These are phyloP conservation scores for Salvia sclarea DNA, from an alignment of 305 asterid genomes.

Conservation along the genomic window DNA sequence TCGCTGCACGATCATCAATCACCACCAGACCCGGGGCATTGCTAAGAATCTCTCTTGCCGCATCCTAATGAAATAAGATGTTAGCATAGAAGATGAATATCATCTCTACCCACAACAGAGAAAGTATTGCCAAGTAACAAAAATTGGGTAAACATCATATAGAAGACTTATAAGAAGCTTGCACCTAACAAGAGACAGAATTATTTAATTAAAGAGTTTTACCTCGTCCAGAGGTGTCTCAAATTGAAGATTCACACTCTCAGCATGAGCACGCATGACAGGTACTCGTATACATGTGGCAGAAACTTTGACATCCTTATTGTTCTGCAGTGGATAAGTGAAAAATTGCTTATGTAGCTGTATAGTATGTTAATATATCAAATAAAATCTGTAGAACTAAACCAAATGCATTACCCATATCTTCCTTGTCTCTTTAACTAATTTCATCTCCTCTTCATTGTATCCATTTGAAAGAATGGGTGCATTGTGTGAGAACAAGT, in stretches of 20 bases:
- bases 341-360: conserved; percentile 12
- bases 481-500: conserved; percentile 94
- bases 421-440: conserved; percentile 90
- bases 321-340: conserved; percentile 48
- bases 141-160: neutral
- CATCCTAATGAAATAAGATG: conserved; percentile 38
- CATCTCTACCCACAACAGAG: too few species aligned
- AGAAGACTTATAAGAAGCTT: conserved; percentile 1
- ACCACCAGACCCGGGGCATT: conserved; percentile 81
- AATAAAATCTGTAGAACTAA: neutral
- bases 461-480: conserved; percentile 87
- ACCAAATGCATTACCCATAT: conserved; percentile 71
- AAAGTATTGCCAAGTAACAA: neutral
- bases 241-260: conserved; percentile 92
- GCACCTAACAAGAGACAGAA: neutral
- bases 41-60: conserved; percentile 77
- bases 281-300: conserved; percentile 98
- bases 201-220: conserved; percentile 12
- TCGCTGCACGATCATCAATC: conserved; percentile 80
- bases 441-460: conserved; percentile 98
- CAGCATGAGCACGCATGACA: conserved; percentile 99
- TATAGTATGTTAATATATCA: neutral
- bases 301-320: conserved; percentile 73
- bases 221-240: conserved; percentile 93
- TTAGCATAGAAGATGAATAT: neutral